phyloP scores from a whole-genome alignment of 768 basidiomycete genomes.

The Lentinula aciculospora region DNA sequence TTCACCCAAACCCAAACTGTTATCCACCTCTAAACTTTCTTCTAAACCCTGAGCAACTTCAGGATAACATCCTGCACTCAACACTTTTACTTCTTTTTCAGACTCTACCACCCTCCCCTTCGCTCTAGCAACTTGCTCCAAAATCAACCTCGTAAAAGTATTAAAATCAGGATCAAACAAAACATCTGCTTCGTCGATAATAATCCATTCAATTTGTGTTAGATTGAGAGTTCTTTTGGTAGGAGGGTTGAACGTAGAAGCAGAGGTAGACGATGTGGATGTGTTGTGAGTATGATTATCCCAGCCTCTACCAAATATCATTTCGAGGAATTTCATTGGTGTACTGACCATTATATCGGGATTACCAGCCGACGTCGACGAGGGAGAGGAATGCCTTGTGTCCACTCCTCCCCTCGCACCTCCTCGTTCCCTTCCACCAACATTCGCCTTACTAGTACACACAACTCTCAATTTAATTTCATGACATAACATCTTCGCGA shows the following conservation, averaged over 20 bases:
- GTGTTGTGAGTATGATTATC: too few species aligned
- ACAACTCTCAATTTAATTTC: constrained; percentile 69
- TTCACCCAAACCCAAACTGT: background rate
- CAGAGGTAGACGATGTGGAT: too few species aligned
- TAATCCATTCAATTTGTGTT: constrained; percentile 77
- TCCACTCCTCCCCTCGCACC: too few species aligned
- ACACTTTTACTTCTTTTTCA: constrained; percentile 18
- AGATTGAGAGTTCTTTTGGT: too few species aligned
- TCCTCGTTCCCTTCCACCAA: too few species aligned
- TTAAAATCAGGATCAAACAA: constrained; percentile 84
- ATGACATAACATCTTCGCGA: constrained; percentile 73
- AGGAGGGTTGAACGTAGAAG: too few species aligned
- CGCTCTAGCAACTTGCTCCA: constrained; percentile 66
- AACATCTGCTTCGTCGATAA: constrained; percentile 90
- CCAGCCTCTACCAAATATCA: constrained; percentile 51
- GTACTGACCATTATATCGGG: constrained; percentile 67
- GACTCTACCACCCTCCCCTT: constrained; percentile 41
- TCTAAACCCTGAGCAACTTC: constrained; percentile 6
- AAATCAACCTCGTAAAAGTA: constrained; percentile 60
- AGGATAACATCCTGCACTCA: constrained; percentile 11
- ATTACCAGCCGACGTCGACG: too few species aligned
- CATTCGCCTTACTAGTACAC: constrained; percentile 63
- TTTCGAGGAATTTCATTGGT: constrained; percentile 56
- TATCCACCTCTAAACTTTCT: background rate
- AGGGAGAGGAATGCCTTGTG: too few species aligned